phyloP scores from a whole-genome alignment of 306 rosid genomes.

The Crotalaria pallida region DNA sequence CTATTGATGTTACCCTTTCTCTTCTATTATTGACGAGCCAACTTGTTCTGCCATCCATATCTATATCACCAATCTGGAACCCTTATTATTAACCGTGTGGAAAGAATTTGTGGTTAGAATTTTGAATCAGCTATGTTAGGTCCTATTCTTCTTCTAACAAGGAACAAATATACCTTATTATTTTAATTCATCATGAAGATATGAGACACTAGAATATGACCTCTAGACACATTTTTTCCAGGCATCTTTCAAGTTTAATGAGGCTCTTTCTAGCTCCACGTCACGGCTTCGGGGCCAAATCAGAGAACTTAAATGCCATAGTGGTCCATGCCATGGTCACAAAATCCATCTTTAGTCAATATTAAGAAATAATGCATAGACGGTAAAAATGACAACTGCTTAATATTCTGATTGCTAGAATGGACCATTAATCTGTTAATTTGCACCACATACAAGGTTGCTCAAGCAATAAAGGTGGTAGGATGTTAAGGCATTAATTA shows the following conservation, averaged over 20 bases:
- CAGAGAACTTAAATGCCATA: not conserved
- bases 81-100: not conserved
- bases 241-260: not conserved
- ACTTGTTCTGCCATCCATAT: slow-evolving; percentile 8
- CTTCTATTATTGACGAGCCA: not conserved
- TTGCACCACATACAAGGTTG: slow-evolving; percentile 32
- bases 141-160: slow-evolving; percentile 14
- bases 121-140: not conserved
- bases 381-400: slow-evolving; percentile 20
- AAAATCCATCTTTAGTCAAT: slow-evolving; percentile 10
- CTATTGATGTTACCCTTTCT: not conserved
- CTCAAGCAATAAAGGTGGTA: slow-evolving; percentile 4
- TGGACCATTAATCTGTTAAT: slow-evolving; percentile 16
- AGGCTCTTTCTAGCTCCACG: slow-evolving; percentile 11
- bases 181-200: slow-evolving; percentile 8
- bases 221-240: not conserved
- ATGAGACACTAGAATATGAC: not conserved
- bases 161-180: slow-evolving; percentile 3
- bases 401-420: slow-evolving; percentile 8
- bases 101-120: not conserved
- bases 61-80: not conserved
- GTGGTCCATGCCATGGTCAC: slow-evolving; percentile 26
- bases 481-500: not conserved
- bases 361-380: not conserved
- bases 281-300: not conserved